Evolutionary conservation across 2,329 filamentous ascomycete species (phyloP), one percentile per base, ranked within the genome.

Genomic region (Paraphaeosphaeria sporulosa): DNA sequence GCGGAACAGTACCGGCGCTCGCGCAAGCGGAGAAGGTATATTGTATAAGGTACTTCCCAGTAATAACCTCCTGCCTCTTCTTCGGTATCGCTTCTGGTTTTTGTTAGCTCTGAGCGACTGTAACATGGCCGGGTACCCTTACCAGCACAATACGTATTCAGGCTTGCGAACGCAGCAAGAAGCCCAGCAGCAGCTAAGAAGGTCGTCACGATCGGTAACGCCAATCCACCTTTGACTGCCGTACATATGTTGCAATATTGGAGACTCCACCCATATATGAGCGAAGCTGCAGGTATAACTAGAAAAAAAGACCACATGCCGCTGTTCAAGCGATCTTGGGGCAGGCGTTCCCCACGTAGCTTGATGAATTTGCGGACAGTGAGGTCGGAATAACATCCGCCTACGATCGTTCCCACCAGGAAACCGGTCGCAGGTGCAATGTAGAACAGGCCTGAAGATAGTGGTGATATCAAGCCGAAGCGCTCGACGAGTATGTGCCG

Each of bases 71-170:
- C 12, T 59, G 55, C 13, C 71, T 59, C 17, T 63, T 60, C 7
- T 62, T 48, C 17, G 71, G 71, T 43, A 71, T 57, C 17, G 66
- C 71, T 55, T 74, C 71, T 70, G 55, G 13, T 9, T 34, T 3
- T 49, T 30, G 23, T 53, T 23, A 62, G 48, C 21, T 36, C 34
- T 42, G 34, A 12, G 19, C 6, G 17, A 19, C 17, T n/a, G 17
- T 12, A 34, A 27, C 17, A 4, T 13, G 36, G n/a, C 13, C 8
- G 23, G 21, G 10, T n/a, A 42, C 3, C 50, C 70, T 51, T 63
- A 79, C 76, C 78, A 15, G 77, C 77, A 38, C 76, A 73, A 55
- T 79, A 80, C 0, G 79, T 80, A 56, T 80, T 80, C 19, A 80
- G 52, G 2, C 75, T 75, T 21, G 73, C 78, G 30, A 80, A 80